Base-by-base conservation (phyloP, 768 basidiomycete genomes). In the Mycena maculata region DNA sequence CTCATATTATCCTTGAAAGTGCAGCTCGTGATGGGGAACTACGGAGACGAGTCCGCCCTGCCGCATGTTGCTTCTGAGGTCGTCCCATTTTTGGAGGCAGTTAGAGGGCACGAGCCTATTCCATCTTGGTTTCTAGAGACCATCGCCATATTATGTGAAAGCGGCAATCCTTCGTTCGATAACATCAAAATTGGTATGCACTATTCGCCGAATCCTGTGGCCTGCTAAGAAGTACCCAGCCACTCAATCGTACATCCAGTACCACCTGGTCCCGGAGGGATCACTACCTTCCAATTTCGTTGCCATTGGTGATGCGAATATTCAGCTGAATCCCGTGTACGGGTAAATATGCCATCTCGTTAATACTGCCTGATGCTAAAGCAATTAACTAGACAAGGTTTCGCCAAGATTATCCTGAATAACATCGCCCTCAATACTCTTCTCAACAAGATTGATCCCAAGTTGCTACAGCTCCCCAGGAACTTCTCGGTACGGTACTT, bases 281-380 rank as follows among this genome's bases (percentile, higher is more conserved):
- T 38, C 48, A 2, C 36, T 77, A 2, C 77, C 77, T 2, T 59
- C 60, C 0, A 75, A 74, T 56, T 76, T 73, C 31, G 36, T 74
- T 15, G 74, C 74, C 16, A 0, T 75, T 0, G n/a, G n/a, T n/a
- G n/a, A n/a, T n/a, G n/a, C n/a, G n/a, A n/a, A n/a, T n/a, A n/a
- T n/a, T n/a, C 64, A 63, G 22, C 31, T 73, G 1, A 75, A 76
- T 60, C 74, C 74, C 13, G 44, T 70, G 8, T 60, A 71, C 45
- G 73, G 71, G 74, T 75, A 61, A 47, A n/a, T n/a, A 52, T 39
- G 23, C 11, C 27, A 18, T 47, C 16, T 38, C 16, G n/a, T 22
- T 9, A 16, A 3, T 15, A 28, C 12, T n/a, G 10, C 9, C 62
- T n/a, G n/a, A n/a, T n/a, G 9, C 41, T 39, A 2, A 49, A n/a